A percentile compares a stretch with the other conserved stretches of the same genome.
These are phyloP conservation scores for Arachnomyces sp. DNA, from an alignment of 2,329 filamentous ascomycete species.

Conservation along the genomic window DNA sequence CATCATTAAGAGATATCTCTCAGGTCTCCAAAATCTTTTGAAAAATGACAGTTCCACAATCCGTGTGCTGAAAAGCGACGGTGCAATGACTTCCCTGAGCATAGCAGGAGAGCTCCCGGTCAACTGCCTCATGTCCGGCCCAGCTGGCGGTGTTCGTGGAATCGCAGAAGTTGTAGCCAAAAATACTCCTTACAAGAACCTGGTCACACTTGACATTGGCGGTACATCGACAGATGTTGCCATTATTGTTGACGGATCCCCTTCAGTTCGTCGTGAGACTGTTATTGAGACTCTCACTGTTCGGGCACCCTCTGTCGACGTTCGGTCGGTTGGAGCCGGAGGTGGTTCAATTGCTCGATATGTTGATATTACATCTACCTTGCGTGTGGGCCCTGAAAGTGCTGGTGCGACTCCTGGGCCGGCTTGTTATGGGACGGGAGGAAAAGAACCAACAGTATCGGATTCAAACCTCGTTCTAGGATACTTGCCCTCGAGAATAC, in stretches of 20 bases:
- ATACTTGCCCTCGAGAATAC: constrained; percentile 39
- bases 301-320: constrained; percentile 42
- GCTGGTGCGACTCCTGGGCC: constrained; percentile 43
- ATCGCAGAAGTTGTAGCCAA: constrained; percentile 41
- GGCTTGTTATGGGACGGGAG: constrained; percentile 44
- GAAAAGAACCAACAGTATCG: constrained; percentile 40
- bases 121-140: constrained; percentile 44
- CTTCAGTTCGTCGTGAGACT: constrained; percentile 40
- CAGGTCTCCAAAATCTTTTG: constrained; percentile 33
- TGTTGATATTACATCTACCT: constrained; percentile 40
- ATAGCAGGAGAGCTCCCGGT: constrained; percentile 42
- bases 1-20: constrained; percentile 40
- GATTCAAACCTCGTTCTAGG: constrained; percentile 44
- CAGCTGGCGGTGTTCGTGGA: constrained; percentile 44
- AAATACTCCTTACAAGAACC: constrained; percentile 41
- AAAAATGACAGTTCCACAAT: constrained; percentile 36
- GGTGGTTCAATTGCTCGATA: constrained; percentile 45
- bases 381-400: constrained; percentile 46
- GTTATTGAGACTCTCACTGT: constrained; percentile 39
- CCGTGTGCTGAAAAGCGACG: constrained; percentile 45
- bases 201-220: constrained; percentile 47
- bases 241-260: constrained; percentile 37
- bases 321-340: constrained; percentile 44
- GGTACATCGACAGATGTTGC: constrained; percentile 45
- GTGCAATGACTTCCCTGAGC: constrained; percentile 39